phyloP scores from a whole-genome alignment of 345 rosid species.

The Mangifera indica region DNA sequence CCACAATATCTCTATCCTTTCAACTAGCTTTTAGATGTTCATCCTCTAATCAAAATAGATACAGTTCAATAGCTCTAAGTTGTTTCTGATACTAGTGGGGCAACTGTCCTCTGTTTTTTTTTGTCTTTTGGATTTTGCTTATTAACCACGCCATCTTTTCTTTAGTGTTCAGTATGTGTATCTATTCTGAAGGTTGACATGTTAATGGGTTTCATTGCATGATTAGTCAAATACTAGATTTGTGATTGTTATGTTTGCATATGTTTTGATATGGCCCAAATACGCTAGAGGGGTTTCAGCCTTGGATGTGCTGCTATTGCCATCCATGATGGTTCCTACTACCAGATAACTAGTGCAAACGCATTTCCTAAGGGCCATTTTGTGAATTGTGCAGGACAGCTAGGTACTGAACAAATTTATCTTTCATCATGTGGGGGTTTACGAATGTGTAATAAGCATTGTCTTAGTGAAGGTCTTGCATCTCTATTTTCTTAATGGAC shows the following conservation, averaged over 20 bases:
- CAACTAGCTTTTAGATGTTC: background rate
- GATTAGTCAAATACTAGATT: too few species aligned
- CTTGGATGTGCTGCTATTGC: background rate
- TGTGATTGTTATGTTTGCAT: background rate
- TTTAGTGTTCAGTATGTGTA: background rate
- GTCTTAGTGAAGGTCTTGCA: background rate
- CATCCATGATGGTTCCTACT: conserved; percentile 5
- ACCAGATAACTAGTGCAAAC: background rate
- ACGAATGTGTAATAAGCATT: background rate
- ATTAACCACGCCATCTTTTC: background rate
- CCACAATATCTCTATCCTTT: background rate
- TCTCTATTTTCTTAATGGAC: background rate
- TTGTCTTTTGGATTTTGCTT: background rate
- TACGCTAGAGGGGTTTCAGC: background rate
- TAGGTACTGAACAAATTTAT: background rate
- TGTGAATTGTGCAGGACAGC: background rate
- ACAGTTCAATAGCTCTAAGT: background rate
- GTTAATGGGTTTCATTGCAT: background rate
- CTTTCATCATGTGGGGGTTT: background rate
- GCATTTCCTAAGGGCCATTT: background rate
- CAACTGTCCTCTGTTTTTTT: background rate
- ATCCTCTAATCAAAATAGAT: background rate
- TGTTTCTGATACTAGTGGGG: background rate
- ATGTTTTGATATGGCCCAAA: background rate
- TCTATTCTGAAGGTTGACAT: background rate